Evolutionary conservation across 2,329 filamentous ascomycete genomes (phyloP).

Genomic region (Ophiostoma populinum): DNA sequence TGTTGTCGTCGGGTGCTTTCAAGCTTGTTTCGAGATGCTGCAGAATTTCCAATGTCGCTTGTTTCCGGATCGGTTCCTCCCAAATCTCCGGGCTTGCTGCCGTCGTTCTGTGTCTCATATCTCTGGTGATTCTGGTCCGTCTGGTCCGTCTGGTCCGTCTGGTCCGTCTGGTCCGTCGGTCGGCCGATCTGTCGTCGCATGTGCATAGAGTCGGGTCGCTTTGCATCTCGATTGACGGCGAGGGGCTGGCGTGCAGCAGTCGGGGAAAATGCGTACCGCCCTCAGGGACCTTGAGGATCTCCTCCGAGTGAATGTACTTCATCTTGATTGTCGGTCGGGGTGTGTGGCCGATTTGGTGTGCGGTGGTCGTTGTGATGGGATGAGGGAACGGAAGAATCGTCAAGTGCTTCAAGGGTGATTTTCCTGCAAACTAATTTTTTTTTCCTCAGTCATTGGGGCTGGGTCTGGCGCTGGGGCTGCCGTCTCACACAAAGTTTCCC

Average conservation of each 20-base stretch:
- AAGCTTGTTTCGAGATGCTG: too few species aligned
- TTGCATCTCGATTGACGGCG: not conserved
- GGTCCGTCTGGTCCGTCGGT: not conserved
- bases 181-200: constrained; percentile 3
- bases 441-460: constrained; percentile 5
- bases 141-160: not conserved
- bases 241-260: not conserved
- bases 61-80: too few species aligned
- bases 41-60: too few species aligned
- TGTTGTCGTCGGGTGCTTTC: too few species aligned
- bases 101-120: not conserved
- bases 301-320: constrained; percentile 99
- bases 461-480: constrained; percentile 1
- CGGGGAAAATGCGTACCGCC: constrained; percentile 46
- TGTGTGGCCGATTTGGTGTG: constrained; percentile 4
- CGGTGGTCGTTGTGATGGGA: constrained; percentile 8
- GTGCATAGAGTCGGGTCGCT: constrained; percentile 3
- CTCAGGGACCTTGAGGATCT: constrained; percentile 89
- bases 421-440: constrained; percentile 6
- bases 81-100: too few species aligned
- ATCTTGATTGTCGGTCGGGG: constrained; percentile 49
- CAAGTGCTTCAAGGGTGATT: constrained; percentile 4
- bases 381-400: constrained; percentile 4
- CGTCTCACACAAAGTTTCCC: constrained; percentile 7
- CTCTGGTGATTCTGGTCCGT: too few species aligned